Percentiles rank a stretch among this genome's conserved stretches.
phyloP scores from a whole-genome alignment of 441 rosid genomes.

The Erodium moschatum region DNA sequence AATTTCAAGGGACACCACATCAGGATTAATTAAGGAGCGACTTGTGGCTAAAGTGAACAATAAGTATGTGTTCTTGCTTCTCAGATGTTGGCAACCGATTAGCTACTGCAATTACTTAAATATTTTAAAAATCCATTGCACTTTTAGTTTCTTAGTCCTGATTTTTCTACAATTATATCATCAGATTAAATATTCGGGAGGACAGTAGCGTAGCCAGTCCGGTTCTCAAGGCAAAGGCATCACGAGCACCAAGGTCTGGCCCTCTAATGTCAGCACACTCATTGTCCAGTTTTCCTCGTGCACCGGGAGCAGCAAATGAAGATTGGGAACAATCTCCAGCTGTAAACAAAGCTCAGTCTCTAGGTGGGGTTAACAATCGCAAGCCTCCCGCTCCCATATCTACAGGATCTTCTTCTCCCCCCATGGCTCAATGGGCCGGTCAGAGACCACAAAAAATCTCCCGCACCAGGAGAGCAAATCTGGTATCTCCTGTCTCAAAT shows the following conservation, averaged over 20 bases:
- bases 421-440: slow-evolving; percentile 92
- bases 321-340: slow-evolving; percentile 44
- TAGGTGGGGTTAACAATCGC: slow-evolving; percentile 38
- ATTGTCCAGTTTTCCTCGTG: slow-evolving; percentile 45
- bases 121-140: not conserved
- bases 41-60: slow-evolving; percentile 45
- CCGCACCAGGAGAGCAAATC: slow-evolving; percentile 72
- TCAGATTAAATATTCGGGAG: slow-evolving; percentile 52
- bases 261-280: slow-evolving; percentile 56
- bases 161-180: slow-evolving; percentile 11
- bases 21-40: slow-evolving; percentile 47
- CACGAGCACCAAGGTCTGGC: slow-evolving; percentile 65
- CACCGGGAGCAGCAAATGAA: slow-evolving; percentile 49
- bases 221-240: slow-evolving; percentile 51
- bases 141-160: slow-evolving; percentile 13
- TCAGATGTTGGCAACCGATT: slow-evolving; percentile 4
- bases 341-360: slow-evolving; percentile 33
- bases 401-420: slow-evolving; percentile 59
- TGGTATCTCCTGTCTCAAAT: slow-evolving; percentile 64
- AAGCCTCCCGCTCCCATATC: slow-evolving; percentile 36
- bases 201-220: slow-evolving; percentile 46
- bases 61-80: slow-evolving; percentile 36
- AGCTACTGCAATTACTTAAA: slow-evolving; percentile 8
- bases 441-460: slow-evolving; percentile 84
- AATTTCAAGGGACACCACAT: slow-evolving; percentile 44